A percentile compares a stretch with the other conserved stretches of the same genome.
Evolutionary conservation across 2,329 filamentous ascomycete species (phyloP).

Genomic region (Monilinia aucupariae): DNA sequence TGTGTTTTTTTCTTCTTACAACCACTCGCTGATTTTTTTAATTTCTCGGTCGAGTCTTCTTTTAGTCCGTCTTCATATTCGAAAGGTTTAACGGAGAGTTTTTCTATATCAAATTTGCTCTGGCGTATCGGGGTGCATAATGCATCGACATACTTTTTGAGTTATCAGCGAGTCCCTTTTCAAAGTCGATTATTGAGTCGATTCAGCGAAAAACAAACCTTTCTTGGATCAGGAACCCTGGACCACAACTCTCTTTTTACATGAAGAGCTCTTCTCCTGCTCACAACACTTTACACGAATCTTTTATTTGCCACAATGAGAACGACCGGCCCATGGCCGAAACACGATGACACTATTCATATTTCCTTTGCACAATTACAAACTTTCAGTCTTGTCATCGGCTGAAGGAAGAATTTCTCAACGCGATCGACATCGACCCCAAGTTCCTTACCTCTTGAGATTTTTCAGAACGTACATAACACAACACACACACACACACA

Average conservation of each 20-base stretch:
- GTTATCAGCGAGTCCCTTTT: constrained; percentile 23
- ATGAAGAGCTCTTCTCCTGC: constrained; percentile 17
- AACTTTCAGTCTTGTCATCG: constrained; percentile 1
- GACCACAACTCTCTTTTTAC: constrained; percentile 29
- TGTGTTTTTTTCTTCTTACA: constrained; percentile 8
- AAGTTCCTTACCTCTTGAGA: neutral
- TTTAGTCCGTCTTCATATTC: constrained; percentile 11
- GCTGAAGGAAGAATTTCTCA: neutral
- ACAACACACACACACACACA: neutral
- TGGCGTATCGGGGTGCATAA: constrained; percentile 32
- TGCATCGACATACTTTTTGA: constrained; percentile 32
- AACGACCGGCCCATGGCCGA: neutral
- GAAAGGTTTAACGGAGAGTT: constrained; percentile 20
- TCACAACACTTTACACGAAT: constrained; percentile 20
- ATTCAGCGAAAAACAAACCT: constrained; percentile 20
- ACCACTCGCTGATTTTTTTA: constrained; percentile 9
- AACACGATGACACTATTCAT: constrained; percentile 6
- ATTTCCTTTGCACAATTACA: constrained; percentile 2
- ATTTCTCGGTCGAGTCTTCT: constrained; percentile 6
- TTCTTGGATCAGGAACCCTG: constrained; percentile 35
- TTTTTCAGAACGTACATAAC: constrained; percentile 9
- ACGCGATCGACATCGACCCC: constrained; percentile 6
- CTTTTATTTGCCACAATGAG: constrained; percentile 11
- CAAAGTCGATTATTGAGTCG: constrained; percentile 21
- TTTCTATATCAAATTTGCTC: constrained; percentile 25